Conservation (phyloP, 805 yeast genomes). For the Kregervanrija fluxuum region DNA sequence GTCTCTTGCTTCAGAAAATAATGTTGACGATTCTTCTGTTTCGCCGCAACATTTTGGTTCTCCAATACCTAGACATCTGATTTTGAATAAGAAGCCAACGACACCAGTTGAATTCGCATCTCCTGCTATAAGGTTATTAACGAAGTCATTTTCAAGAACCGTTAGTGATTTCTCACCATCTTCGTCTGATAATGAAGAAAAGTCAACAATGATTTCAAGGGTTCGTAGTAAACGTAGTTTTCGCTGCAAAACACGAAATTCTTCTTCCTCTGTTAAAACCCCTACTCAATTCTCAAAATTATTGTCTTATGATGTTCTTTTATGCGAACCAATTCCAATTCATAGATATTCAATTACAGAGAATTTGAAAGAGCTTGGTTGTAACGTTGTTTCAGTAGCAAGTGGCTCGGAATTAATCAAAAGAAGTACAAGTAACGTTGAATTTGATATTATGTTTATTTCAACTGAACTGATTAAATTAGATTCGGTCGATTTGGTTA, state of each 20-base stretch:
- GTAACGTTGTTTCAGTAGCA: conserved; percentile 69
- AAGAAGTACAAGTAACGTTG: conserved; percentile 73
- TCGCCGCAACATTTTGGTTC: background rate
- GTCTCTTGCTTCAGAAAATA: conserved; percentile 27
- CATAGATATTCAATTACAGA: conserved; percentile 61
- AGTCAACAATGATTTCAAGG: conserved; percentile 42
- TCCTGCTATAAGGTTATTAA: conserved; percentile 21
- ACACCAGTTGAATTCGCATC: conserved; percentile 1
- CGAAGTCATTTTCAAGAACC: conserved; percentile 13
- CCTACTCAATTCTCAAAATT: background rate
- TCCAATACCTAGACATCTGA: conserved; percentile 9
- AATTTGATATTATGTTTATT: conserved; percentile 76
- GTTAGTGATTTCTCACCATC: conserved; percentile 37
- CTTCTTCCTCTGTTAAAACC: background rate
- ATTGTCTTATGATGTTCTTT: conserved; percentile 50
- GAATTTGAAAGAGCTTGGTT: conserved; percentile 61
- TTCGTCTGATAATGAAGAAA: conserved; percentile 66
- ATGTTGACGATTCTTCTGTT: conserved; percentile 15
- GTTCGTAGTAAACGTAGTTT: conserved; percentile 29
- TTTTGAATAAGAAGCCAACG: too few relatives aligned
- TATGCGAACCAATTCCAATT: conserved; percentile 85
- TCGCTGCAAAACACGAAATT: background rate
- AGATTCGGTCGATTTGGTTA: conserved; percentile 69
- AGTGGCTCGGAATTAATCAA: conserved; percentile 80
- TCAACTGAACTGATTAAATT: conserved; percentile 63